Base-by-base conservation (phyloP, 2,329 filamentous ascomycete species). In the Tolypocladium cylindrosporum region DNA sequence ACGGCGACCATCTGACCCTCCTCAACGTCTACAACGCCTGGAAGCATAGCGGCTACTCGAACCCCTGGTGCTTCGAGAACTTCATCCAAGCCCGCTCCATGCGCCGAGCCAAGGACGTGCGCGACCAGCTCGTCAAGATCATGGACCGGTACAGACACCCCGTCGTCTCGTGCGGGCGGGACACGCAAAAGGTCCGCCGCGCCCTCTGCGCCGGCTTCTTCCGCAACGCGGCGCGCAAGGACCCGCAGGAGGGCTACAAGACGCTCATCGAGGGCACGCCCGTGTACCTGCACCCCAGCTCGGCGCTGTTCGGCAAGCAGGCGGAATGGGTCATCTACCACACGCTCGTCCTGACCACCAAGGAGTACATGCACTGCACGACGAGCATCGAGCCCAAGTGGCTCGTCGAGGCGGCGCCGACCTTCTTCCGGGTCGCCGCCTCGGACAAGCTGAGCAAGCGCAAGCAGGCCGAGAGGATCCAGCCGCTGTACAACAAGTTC, bases 11-110 rank as follows among this genome's bases (percentile, higher is more conserved):
- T 68, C 79, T 99, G 14, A 99, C 94, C 0, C 80, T 97, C 0
- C 83, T 99, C 50, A 99, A 99, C 66, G 92, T 99, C 0, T 99
- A 96, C 77, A 96, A 97, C 68, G 86, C 84, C n/a, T 99, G 94
- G 94, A 96, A 96, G 71, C 81, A 87, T 51, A 88, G 85, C 61
- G 87, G 87, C 8, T 96, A 84, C 74, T 89, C 86, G 55, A 90
- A 86, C 58, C 86, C 92, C 0, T 99, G 94, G 94, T 97, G 94
- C 70, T 93, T 91, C 64, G 95, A 99, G 69, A 97, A 99, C 73
- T 99, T 96, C 71, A 94, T 99, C 70, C 92, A 97, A 70, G 91
- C 91, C 5, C 85, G 92, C 2, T 87, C 86, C 40, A 96, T 99
- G 83, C 84, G 86, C 59, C 87, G 93, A 13, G 92, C 91, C 11